Conservation (phyloP, 1,284 basidiomycete genomes). For the Blastosporella zonata region DNA sequence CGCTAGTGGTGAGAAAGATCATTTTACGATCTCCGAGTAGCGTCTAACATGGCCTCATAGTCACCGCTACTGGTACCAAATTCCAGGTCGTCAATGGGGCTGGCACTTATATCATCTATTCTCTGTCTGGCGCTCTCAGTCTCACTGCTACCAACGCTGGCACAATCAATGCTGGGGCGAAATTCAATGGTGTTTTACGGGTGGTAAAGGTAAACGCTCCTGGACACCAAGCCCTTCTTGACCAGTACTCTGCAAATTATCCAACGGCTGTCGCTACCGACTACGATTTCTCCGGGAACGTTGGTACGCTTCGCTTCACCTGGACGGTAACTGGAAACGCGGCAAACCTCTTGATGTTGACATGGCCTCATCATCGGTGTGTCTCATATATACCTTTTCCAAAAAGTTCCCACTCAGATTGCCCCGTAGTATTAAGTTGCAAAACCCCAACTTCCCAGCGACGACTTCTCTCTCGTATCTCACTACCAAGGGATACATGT, state of each 20-base stretch:
- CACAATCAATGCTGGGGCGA: slow-evolving; percentile 23
- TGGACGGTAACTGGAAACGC: slow-evolving; percentile 30
- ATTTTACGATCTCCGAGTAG: neutral
- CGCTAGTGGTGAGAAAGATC: slow-evolving; percentile 15
- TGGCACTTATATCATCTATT: slow-evolving; percentile 32
- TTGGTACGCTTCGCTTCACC: slow-evolving; percentile 28
- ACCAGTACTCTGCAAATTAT: slow-evolving; percentile 28
- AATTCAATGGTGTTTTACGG: slow-evolving; percentile 41
- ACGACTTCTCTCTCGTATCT: slow-evolving; percentile 29
- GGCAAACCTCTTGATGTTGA: slow-evolving; percentile 29
- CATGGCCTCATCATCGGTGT: slow-evolving; percentile 35
- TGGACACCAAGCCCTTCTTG: slow-evolving; percentile 27
- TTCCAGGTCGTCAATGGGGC: slow-evolving; percentile 27
- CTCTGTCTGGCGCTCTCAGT: slow-evolving; percentile 27
- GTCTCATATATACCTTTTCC: neutral
- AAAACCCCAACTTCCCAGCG: slow-evolving; percentile 24
- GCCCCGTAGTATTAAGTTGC: slow-evolving; percentile 21
- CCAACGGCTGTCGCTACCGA: slow-evolving; percentile 30
- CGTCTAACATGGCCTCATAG: slow-evolving; percentile 16
- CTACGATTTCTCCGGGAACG: slow-evolving; percentile 28
- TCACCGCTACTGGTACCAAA: slow-evolving; percentile 24
- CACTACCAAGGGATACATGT: slow-evolving; percentile 34
- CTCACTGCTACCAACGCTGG: slow-evolving; percentile 24
- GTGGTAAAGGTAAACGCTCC: slow-evolving; percentile 33
- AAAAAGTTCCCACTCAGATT: neutral